Evolutionary conservation across 2,329 filamentous ascomycete species (phyloP), one percentile per base, ranked within the genome.

Genomic region (Ascocoryne sarcoides): DNA sequence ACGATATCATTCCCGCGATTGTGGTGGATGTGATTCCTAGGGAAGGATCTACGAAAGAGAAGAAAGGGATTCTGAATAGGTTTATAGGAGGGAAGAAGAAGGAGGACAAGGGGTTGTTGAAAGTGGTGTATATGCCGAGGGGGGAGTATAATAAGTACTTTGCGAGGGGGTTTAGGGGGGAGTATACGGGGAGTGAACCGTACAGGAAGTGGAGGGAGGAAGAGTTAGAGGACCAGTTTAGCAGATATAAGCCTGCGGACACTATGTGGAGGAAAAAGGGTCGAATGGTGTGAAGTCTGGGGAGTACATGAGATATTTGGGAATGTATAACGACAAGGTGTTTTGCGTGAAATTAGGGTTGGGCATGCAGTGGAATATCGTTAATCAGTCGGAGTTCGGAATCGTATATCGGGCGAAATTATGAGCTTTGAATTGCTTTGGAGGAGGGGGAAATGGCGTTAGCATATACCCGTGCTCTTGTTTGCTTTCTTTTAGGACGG

Each of bases 71-170:
- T 41, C 3, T 18, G 39, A 10, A 32, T 21, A 15, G 42, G 31
- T 26, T 14, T 4, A 18, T 46, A 34, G 35, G 30, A 19, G 30
- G 37, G 20, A 32, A 40, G 32, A 31, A 45, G 28, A 44, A 41
- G 29, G 39, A 42, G 15, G 32, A 43, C 10, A 48, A 54, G 17
- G 47, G 39, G 17, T 37, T 54, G 10, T 47, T 49, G 3, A 59
- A 56, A 30, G 55, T 57, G 14, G 43, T 57, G 5, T 58, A 49
- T 35, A 59, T 59, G 57, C 57, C 57, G 10, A 43, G 56, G 32
- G 23, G 45, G 20, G 57, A 59, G 16, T 59, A 58, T 29, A 30
- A 45, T 19, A 56, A 54, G 34, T 50, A 34, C 20, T 59, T 59
- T 42, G 57, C 57, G 12, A 38, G 53, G n/a, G 57, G 51, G 21